Percentiles rank a stretch among this genome's conserved stretches.
Evolutionary conservation across 768 basidiomycete species (phyloP).

Genomic region (Amanita phalloides): DNA sequence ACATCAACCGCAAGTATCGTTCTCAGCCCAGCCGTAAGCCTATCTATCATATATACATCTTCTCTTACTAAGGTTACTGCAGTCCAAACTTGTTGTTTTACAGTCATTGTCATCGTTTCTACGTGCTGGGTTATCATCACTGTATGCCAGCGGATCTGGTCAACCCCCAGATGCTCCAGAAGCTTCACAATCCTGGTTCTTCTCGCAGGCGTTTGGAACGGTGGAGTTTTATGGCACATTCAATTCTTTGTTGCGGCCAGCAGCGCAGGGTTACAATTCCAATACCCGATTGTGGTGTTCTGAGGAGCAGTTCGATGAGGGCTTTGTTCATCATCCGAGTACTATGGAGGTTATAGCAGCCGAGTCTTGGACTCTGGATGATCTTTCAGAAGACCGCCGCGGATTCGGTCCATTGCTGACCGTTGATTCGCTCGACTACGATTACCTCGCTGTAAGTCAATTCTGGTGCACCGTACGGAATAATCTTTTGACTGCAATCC

Average conservation of each 20-base stretch:
- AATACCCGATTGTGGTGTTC: constrained; percentile 20
- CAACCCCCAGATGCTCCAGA: not conserved
- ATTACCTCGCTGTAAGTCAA: constrained; percentile 6
- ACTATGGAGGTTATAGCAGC: constrained; percentile 1
- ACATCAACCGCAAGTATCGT: constrained; percentile 58
- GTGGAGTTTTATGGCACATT: constrained; percentile 42
- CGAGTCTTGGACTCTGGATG: constrained; percentile 10
- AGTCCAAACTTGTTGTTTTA: constrained; percentile 77
- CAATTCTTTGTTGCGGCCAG: constrained; percentile 30
- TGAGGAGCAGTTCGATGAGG: constrained; percentile 24
- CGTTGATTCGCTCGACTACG: not conserved
- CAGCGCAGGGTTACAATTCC: constrained; percentile 5
- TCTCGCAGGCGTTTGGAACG: constrained; percentile 29
- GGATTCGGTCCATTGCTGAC: constrained; percentile 12
- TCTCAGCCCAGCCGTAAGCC: constrained; percentile 49
- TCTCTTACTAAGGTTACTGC: constrained; percentile 6
- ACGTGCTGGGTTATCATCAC: constrained; percentile 20
- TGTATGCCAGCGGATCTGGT: not conserved
- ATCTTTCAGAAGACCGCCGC: constrained; percentile 12
- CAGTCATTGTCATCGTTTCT: constrained; percentile 66
- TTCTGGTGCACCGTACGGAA: not conserved
- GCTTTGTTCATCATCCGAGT: constrained; percentile 23
- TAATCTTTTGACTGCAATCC: constrained; percentile 3
- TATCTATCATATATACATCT: not conserved
- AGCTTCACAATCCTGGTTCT: not conserved